Evolutionary conservation across 108 stramenopile genomes (phyloP).

Genomic region (Parietichytrium sp.): DNA sequence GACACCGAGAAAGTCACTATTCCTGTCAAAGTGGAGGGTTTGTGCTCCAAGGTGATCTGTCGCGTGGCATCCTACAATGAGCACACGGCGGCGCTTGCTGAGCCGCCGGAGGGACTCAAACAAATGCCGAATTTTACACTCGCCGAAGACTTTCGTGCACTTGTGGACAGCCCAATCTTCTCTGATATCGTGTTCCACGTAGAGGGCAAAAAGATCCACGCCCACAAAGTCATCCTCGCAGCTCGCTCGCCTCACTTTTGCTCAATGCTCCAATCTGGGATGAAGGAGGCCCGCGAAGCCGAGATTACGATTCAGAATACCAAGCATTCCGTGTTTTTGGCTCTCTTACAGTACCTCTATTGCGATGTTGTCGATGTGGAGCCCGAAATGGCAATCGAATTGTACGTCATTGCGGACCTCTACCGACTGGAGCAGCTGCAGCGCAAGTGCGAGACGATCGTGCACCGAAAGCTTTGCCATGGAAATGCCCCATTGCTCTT

Average conservation of each 20-base stretch:
- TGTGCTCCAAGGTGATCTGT: slow-evolving; percentile 78
- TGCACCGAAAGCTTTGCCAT: slow-evolving; percentile 80
- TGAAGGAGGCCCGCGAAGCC: slow-evolving; percentile 74
- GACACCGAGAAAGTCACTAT: slow-evolving; percentile 77
- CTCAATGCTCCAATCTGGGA: slow-evolving; percentile 79
- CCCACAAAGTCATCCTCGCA: slow-evolving; percentile 83
- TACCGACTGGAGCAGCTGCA: slow-evolving; percentile 93
- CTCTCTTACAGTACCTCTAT: slow-evolving; percentile 87
- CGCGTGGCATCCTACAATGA: slow-evolving; percentile 94
- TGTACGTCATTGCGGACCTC: slow-evolving; percentile 90
- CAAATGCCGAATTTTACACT: slow-evolving; percentile 77
- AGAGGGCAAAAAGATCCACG: slow-evolving; percentile 77
- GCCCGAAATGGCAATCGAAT: slow-evolving; percentile 86
- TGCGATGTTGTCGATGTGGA: slow-evolving; percentile 80
- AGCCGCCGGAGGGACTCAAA: slow-evolving; percentile 52
- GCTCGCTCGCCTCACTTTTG: slow-evolving; percentile 87
- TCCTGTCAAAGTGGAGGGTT: slow-evolving; percentile 79
- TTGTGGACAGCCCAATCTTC: slow-evolving; percentile 78
- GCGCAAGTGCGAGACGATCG: slow-evolving; percentile 88
- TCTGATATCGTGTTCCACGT: slow-evolving; percentile 90
- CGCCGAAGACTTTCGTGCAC: slow-evolving; percentile 73
- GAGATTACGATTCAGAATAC: slow-evolving; percentile 71
- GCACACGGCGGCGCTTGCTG: slow-evolving; percentile 83
- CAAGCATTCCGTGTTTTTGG: slow-evolving; percentile 75
- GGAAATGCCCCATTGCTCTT: slow-evolving; percentile 94